phyloP scores from a whole-genome alignment of 371 early-diverging fungal genomes.

The Mitosporidium daphniae region DNA sequence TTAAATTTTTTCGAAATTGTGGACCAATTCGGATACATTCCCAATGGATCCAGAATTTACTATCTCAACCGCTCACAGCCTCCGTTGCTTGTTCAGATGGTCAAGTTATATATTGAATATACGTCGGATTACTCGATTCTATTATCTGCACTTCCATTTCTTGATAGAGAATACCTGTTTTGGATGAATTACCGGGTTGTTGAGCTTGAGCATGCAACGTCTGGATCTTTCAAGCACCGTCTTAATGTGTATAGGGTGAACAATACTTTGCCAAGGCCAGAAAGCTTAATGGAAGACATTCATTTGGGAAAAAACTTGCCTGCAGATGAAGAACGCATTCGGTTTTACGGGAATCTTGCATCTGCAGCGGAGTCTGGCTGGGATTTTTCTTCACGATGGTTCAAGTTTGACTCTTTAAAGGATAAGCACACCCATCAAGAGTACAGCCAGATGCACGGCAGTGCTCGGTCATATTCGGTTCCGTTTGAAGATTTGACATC shows the following conservation, averaged over 20 bases:
- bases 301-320: constrained; percentile 5
- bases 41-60: constrained; percentile 46
- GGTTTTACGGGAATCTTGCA: constrained; percentile 22
- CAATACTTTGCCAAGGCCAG: constrained; percentile 23
- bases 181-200: constrained; percentile 11
- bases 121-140: constrained; percentile 15
- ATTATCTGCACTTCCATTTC: constrained; percentile 11
- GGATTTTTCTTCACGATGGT: constrained; percentile 44
- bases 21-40: constrained; percentile 29
- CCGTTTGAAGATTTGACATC: constrained; percentile 9
- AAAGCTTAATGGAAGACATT: constrained; percentile 29
- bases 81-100: constrained; percentile 33
- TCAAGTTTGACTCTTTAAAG: constrained; percentile 6
- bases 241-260: constrained; percentile 18
- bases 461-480: too few species aligned
- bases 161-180: constrained; percentile 22
- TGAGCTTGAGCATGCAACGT: constrained; percentile 1
- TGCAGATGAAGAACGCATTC: constrained; percentile 4
- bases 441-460: too few species aligned
- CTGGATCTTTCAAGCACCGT: too few species aligned
- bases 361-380: constrained; percentile 54
- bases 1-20: constrained; percentile 26
- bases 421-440: too few species aligned
- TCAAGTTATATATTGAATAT: constrained; percentile 14
- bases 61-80: constrained; percentile 52